phyloP scores from a whole-genome alignment of 108 stramenopile genomes.

The Aurantiochytrium sp. region DNA sequence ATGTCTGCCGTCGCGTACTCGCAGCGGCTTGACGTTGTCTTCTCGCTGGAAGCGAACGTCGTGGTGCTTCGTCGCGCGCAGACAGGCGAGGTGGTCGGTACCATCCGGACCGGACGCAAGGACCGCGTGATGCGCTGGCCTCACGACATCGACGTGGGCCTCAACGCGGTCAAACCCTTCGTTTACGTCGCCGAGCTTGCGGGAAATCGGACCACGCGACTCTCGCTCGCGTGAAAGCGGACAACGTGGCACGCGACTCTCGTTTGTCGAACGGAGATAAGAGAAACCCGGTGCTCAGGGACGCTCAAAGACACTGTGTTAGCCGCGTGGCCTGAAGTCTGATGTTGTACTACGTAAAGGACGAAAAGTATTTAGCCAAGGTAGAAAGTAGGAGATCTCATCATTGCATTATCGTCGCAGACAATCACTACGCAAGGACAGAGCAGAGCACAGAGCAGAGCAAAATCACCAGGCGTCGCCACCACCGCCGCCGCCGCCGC shows the following conservation, averaged over 20 bases:
- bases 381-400: too few species aligned
- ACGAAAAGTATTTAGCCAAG: too few species aligned
- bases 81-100: not conserved
- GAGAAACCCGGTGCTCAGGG: too few species aligned
- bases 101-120: not conserved
- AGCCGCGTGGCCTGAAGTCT: too few species aligned
- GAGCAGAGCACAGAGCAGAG: not conserved
- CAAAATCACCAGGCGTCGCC: not conserved
- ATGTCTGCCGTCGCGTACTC: not conserved
- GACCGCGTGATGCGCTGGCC: not conserved
- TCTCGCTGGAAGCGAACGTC: not conserved
- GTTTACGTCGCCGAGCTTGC: not conserved
- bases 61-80: not conserved
- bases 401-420: too few species aligned
- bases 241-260: too few species aligned
- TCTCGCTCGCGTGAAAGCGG: not conserved
- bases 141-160: slow-evolving; percentile 15
- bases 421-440: too few species aligned
- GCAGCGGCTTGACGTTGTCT: not conserved
- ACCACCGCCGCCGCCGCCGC: not conserved
- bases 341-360: too few species aligned
- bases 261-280: too few species aligned
- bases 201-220: not conserved
- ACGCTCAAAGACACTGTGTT: too few species aligned
- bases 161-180: not conserved